Evolutionary conservation across 2,329 filamentous ascomycete genomes (phyloP).

Genomic region (Cladosporium sp.): DNA sequence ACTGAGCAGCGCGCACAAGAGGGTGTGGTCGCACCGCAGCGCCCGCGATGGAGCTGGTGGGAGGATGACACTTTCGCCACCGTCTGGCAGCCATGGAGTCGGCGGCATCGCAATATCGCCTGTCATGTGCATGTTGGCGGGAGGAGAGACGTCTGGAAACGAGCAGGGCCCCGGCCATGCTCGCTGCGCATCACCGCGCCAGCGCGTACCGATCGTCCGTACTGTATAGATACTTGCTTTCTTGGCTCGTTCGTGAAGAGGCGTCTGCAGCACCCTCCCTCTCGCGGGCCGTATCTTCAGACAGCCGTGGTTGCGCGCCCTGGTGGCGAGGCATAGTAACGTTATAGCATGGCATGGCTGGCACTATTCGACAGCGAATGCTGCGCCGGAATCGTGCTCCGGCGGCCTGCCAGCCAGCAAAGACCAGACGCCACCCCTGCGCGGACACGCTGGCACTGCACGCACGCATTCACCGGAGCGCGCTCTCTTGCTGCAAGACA

Average conservation of each 20-base stretch:
- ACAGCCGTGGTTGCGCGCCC: neutral
- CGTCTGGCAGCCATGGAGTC: neutral
- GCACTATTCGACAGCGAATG: neutral
- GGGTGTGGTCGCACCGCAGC: conserved; percentile 5
- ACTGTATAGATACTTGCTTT: neutral
- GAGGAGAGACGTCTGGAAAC: neutral
- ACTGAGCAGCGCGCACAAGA: neutral
- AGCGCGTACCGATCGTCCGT: conserved; percentile 9
- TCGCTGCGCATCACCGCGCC: conserved; percentile 4
- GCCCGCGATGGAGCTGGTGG: neutral
- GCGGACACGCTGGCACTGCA: conserved; percentile 1
- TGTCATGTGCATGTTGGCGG: neutral
- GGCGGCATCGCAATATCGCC: neutral
- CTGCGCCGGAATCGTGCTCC: neutral
- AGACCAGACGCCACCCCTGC: neutral
- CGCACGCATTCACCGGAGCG: conserved; percentile 9
- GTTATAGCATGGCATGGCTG: no score
- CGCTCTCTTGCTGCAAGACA: conserved; percentile 4
- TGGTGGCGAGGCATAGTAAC: no score
- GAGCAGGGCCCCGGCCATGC: conserved; percentile 1
- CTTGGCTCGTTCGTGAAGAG: neutral
- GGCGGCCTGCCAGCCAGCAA: neutral
- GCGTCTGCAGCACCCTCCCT: neutral
- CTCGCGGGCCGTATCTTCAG: neutral
- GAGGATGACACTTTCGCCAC: neutral